phyloP scores from a whole-genome alignment of 78 protist genomes.

The Dictyostelium capitatum region DNA sequence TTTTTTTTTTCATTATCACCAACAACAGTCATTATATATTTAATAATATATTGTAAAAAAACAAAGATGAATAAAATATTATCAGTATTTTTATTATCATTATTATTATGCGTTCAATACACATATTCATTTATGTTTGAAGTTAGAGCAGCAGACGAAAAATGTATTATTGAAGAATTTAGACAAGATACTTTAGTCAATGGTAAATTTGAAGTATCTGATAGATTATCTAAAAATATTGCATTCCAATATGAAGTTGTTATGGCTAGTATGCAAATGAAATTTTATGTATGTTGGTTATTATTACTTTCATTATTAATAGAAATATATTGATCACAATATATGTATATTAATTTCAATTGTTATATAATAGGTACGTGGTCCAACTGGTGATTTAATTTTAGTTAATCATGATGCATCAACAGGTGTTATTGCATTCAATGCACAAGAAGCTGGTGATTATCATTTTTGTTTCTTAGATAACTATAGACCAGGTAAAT shows the following conservation, averaged over 20 bases:
- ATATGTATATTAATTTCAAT: background rate
- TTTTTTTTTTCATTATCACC: background rate
- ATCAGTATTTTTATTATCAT: background rate
- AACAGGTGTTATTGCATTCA: slow-evolving; percentile 45
- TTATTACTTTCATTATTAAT: background rate
- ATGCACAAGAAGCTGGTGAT: slow-evolving; percentile 74
- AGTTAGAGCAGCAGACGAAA: slow-evolving; percentile 71
- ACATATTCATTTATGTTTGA: slow-evolving; percentile 76
- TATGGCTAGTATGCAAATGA: slow-evolving; percentile 61
- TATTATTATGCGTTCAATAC: slow-evolving; percentile 33
- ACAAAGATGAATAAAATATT: slow-evolving; percentile 8
- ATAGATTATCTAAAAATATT: slow-evolving; percentile 54
- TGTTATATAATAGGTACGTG: slow-evolving; percentile 55
- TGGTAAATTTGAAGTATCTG: slow-evolving; percentile 65
- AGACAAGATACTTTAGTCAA: slow-evolving; percentile 71
- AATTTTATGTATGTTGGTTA: slow-evolving; percentile 42
- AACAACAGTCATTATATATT: background rate
- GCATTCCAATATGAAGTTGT: slow-evolving; percentile 67
- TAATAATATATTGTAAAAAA: background rate
- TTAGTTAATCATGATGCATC: slow-evolving; percentile 63
- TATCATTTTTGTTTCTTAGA: slow-evolving; percentile 65
- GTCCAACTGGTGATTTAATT: slow-evolving; percentile 25
- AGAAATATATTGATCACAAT: background rate
- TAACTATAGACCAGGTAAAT: slow-evolving; percentile 34
- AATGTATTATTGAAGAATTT: slow-evolving; percentile 66